Evolutionary conservation across 371 early-diverging fungal species (phyloP).

Genomic region (Dentiscutata heterogama): DNA sequence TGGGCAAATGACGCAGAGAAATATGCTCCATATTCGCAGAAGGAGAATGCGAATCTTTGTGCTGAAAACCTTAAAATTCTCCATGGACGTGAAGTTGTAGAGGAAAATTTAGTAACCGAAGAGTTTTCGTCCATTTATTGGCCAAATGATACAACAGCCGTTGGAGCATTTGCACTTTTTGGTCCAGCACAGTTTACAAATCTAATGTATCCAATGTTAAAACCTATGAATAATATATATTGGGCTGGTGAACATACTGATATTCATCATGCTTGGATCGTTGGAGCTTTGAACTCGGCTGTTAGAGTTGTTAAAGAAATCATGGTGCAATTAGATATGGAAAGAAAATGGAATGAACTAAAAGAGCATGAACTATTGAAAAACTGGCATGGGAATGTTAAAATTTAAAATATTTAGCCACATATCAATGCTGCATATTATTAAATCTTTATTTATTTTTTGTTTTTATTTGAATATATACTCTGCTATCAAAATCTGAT

Average conservation of each 20-base stretch:
- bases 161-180: constrained; percentile 9
- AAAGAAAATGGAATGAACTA: background rate
- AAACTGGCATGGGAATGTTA: background rate
- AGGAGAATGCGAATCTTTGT: background rate
- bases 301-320: constrained; percentile 22
- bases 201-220: background rate
- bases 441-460: too few relatives aligned
- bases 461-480: too few relatives aligned
- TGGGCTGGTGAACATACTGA: constrained; percentile 27
- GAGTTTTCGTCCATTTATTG: background rate
- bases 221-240: background rate
- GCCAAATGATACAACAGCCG: background rate
- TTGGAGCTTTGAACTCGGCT: constrained; percentile 1
- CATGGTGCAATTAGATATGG: background rate
- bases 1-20: background rate
- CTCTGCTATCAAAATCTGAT: too few relatives aligned
- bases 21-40: background rate
- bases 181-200: background rate
- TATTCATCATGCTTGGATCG: constrained; percentile 20
- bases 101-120: background rate
- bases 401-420: too few relatives aligned
- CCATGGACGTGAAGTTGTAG: background rate
- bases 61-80: background rate
- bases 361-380: background rate
- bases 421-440: too few relatives aligned